These are phyloP conservation scores for Heracleum sosnowskyi DNA, from an alignment of 129 eudicot genomes.

Conservation along the genomic window DNA sequence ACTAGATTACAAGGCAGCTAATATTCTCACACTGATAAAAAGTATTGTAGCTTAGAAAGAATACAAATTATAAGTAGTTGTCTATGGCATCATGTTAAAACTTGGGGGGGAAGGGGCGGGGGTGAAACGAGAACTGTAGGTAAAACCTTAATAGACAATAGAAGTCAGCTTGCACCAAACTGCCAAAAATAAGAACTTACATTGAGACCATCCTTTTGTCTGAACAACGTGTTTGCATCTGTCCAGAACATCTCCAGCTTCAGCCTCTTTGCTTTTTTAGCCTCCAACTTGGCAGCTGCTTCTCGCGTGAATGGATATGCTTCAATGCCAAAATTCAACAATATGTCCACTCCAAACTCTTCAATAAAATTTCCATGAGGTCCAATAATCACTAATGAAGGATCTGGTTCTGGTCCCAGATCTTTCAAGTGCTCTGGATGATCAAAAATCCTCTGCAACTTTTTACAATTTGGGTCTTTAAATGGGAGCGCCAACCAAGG, in stretches of 20 bases:
- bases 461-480: not conserved
- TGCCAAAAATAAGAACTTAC: not conserved
- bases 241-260: conserved; percentile 6
- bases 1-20: not conserved
- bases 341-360: not conserved
- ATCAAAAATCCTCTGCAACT: not conserved
- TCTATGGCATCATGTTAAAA: not conserved
- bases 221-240: not conserved
- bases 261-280: not conserved
- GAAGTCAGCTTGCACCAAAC: not conserved
- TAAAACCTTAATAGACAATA: not conserved
- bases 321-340: not conserved
- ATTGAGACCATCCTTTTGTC: not conserved
- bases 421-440: not conserved
- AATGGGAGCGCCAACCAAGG: not conserved
- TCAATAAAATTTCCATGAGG: not conserved
- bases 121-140: too few species aligned
- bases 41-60: not conserved
- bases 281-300: conserved; percentile 1
- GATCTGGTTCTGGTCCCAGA: not conserved
- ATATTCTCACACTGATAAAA: not conserved
- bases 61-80: not conserved
- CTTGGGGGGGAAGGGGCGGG: too few species aligned
- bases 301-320: not conserved
- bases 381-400: not conserved